Percentiles rank a stretch among this genome's conserved stretches.
phyloP scores from a whole-genome alignment of 768 basidiomycete genomes.

The Tylopilus felleus region DNA sequence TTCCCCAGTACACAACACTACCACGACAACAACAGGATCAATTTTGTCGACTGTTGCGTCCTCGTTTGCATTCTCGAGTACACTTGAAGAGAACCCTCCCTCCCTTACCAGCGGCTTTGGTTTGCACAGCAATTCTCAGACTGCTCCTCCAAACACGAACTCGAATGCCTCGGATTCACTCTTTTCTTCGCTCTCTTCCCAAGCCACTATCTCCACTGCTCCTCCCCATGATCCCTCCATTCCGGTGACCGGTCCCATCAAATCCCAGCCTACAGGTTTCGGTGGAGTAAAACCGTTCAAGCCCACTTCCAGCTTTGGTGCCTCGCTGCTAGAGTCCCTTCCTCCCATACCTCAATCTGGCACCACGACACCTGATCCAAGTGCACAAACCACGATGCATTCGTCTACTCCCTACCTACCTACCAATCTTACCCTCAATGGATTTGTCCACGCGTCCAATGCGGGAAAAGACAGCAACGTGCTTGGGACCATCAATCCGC shows the following conservation, averaged over 20 bases:
- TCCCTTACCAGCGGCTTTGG: slow-evolving; percentile 7
- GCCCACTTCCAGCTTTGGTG: slow-evolving; percentile 77
- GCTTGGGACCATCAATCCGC: slow-evolving; percentile 33
- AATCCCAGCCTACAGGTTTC: slow-evolving; percentile 48
- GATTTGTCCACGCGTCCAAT: slow-evolving; percentile 9
- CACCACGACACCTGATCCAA: slow-evolving; percentile 43
- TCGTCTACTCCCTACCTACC: slow-evolving; percentile 26
- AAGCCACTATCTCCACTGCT: slow-evolving; percentile 46
- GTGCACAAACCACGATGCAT: slow-evolving; percentile 9
- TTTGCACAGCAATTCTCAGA: slow-evolving; percentile 28
- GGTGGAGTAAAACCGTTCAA: slow-evolving; percentile 77
- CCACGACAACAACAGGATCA: slow-evolving; percentile 30
- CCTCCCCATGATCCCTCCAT: slow-evolving; percentile 34
- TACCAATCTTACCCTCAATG: slow-evolving; percentile 12
- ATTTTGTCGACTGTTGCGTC: slow-evolving; percentile 71
- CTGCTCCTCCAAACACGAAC: slow-evolving; percentile 36
- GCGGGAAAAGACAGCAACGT: slow-evolving; percentile 17
- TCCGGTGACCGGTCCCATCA: slow-evolving; percentile 32
- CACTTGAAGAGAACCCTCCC: slow-evolving; percentile 25
- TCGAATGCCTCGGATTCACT: slow-evolving; percentile 47
- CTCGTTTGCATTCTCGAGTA: slow-evolving; percentile 53
- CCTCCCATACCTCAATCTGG: slow-evolving; percentile 69
- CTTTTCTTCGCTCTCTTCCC: slow-evolving; percentile 46
- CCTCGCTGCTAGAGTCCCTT: slow-evolving; percentile 65
- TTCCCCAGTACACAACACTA: slow-evolving; percentile 24